Conservation (phyloP, 1,284 basidiomycete species). For the Ceratobasidium sp. region DNA sequence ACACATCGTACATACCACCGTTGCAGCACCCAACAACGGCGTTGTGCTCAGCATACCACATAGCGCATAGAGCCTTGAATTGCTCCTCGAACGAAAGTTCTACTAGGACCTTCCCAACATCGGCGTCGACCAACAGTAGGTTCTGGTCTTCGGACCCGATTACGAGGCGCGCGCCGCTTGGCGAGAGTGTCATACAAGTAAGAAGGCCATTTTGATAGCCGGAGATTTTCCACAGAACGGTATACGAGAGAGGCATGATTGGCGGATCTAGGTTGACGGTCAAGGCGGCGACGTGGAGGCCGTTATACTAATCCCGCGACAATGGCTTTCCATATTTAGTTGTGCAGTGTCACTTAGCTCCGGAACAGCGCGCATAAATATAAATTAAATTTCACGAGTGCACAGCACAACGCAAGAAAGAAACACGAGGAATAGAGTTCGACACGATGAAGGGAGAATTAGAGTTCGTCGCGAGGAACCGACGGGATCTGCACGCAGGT, state of each 20-base stretch:
- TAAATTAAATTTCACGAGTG: no score
- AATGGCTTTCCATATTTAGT: no score
- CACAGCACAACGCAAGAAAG: no score
- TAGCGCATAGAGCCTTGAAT: neutral
- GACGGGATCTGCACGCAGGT: neutral
- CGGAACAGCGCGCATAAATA: no score
- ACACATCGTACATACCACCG: neutral
- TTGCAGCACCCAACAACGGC: neutral
- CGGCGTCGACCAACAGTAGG: neutral
- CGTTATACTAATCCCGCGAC: no score
- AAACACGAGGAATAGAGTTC: no score
- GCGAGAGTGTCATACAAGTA: neutral
- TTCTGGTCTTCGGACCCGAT: neutral
- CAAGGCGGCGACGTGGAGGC: no score
- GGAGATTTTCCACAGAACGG: neutral
- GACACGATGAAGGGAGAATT: neutral
- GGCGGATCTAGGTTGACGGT: neutral
- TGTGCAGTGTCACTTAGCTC: no score
- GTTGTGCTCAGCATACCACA: neutral
- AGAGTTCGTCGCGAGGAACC: neutral
- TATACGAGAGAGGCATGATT: neutral
- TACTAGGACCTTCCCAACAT: neutral
- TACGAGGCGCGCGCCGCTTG: neutral
- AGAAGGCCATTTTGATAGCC: neutral
- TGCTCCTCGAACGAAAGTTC: neutral